These are phyloP conservation scores for Dispira simplex DNA, from an alignment of 192 early-diverging fungal genomes.

Conservation along the genomic window DNA sequence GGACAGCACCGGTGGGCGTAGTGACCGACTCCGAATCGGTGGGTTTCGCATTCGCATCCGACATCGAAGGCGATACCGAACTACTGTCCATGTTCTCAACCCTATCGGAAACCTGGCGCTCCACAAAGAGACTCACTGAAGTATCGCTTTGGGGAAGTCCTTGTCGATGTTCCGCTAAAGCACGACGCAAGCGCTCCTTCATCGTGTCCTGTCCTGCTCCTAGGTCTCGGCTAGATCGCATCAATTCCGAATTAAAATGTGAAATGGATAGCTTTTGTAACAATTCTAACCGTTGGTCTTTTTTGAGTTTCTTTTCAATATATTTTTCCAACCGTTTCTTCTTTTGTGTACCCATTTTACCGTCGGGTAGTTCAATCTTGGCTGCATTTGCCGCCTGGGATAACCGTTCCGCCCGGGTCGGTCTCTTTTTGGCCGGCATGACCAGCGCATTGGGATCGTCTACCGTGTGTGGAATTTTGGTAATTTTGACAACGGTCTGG, in stretches of 20 bases:
- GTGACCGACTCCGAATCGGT: not conserved
- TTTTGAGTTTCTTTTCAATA: constrained; percentile 72
- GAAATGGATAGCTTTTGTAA: constrained; percentile 45
- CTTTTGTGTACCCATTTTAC: constrained; percentile 27
- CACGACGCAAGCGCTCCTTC: constrained; percentile 46
- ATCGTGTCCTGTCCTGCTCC: constrained; percentile 45
- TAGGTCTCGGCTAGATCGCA: constrained; percentile 53
- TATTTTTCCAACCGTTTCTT: constrained; percentile 64
- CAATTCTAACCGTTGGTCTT: constrained; percentile 50
- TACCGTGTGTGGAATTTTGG: too few species aligned
- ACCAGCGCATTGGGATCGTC: constrained; percentile 5
- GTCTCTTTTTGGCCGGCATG: not conserved
- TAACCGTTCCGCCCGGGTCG: not conserved
- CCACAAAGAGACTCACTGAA: constrained; percentile 36
- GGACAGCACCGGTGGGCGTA: constrained; percentile 6
- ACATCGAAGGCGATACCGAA: constrained; percentile 13
- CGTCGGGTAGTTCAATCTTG: not conserved
- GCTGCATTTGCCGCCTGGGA: not conserved
- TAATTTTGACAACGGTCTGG: too few species aligned
- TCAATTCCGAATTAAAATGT: constrained; percentile 46
- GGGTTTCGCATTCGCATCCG: constrained; percentile 3
- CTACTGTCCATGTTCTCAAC: constrained; percentile 17
- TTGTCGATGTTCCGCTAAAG: constrained; percentile 44
- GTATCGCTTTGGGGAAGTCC: constrained; percentile 42
- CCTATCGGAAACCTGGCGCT: constrained; percentile 28